Evolutionary conservation across 2,329 filamentous ascomycete genomes (phyloP).

Genomic region (Raffaelea ambrosiae): DNA sequence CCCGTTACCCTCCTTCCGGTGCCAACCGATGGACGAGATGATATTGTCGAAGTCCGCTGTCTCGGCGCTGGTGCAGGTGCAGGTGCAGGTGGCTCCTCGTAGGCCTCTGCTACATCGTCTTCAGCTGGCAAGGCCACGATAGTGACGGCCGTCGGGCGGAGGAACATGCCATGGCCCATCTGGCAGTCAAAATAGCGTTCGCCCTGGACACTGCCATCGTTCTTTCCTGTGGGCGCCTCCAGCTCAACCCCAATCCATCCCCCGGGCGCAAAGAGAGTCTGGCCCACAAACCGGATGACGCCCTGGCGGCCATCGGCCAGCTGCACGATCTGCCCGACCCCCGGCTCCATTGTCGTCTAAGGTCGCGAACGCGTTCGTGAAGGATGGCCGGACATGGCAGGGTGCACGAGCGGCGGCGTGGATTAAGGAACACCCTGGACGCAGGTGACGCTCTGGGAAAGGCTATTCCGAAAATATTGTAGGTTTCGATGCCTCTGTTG

Average conservation of each 20-base stretch:
- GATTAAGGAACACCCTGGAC: too few species aligned
- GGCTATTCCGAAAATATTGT: too few species aligned
- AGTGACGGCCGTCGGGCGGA: slow-evolving; percentile 62
- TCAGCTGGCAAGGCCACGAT: slow-evolving; percentile 28
- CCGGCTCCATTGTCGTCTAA: slow-evolving; percentile 33
- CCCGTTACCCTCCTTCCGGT: slow-evolving; percentile 20
- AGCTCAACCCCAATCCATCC: slow-evolving; percentile 89
- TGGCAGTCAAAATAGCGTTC: slow-evolving; percentile 81
- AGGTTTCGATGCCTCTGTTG: too few species aligned
- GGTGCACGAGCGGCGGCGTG: background rate
- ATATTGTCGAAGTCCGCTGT: slow-evolving; percentile 1
- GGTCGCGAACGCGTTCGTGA: slow-evolving; percentile 3
- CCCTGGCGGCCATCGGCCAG: slow-evolving; percentile 71
- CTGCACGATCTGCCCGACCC: slow-evolving; percentile 65
- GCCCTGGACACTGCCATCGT: slow-evolving; percentile 85
- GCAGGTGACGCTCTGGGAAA: too few species aligned
- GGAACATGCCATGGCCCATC: slow-evolving; percentile 74
- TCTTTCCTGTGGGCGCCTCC: slow-evolving; percentile 75
- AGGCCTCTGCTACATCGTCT: slow-evolving; percentile 10
- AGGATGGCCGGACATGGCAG: slow-evolving; percentile 3
- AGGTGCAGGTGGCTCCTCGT: slow-evolving; percentile 22
- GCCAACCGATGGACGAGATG: slow-evolving; percentile 5
- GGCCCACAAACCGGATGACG: slow-evolving; percentile 72
- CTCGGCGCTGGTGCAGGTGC: slow-evolving; percentile 23
- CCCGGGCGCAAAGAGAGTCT: slow-evolving; percentile 70